Evolutionary conservation across 1,139 yeast genomes (phyloP), one percentile per base, ranked within the genome.

Genomic region (Blastobotrys persicus): DNA sequence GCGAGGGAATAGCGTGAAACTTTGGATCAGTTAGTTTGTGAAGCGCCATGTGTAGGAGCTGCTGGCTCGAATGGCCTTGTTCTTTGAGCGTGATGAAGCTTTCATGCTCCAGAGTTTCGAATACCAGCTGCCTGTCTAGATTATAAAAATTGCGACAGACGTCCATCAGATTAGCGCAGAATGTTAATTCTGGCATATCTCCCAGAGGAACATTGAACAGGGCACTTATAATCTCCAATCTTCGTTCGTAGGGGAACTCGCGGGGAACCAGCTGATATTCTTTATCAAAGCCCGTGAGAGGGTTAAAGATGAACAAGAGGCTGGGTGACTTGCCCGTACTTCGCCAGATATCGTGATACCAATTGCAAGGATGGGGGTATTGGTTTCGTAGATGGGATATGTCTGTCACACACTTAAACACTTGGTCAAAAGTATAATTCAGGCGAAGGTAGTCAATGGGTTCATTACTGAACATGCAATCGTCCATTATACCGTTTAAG

Each of bases 301-400:
- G 41, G 19, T 37, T 37, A 18, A 17, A 37, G 12, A 37, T 19
- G 19, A 37, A 13, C n/a, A 37, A n/a, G 4, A 37, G 19, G 11
- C 41, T 23, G 7, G 19, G 6, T 6, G n/a, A 12, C 17, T 37
- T 37, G 9, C 41, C 41, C 7, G 26, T 37, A 18, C 41, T 37
- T 37, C n/a, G 13, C 41, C 41, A 37, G 4, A 37, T 26, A 37
- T 37, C 41, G 3, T 28, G 41, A 18, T 37, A 37, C 41, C 41
- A 37, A 3, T 6, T 18, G n/a, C 19, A 37, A 6, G 41, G 41
- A 16, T 37, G 41, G 19, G 23, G 12, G n/a, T 37, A 37, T 12
- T 18, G n/a, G 14, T 37, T 37, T 19, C 19, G 17, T 19, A 37
- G 14, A 11, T 12, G 17, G 14, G 41, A 9, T 7, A 16, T 9